Base-by-base conservation (phyloP, 768 basidiomycete genomes). In the Hortiboletus flavorubellus region DNA sequence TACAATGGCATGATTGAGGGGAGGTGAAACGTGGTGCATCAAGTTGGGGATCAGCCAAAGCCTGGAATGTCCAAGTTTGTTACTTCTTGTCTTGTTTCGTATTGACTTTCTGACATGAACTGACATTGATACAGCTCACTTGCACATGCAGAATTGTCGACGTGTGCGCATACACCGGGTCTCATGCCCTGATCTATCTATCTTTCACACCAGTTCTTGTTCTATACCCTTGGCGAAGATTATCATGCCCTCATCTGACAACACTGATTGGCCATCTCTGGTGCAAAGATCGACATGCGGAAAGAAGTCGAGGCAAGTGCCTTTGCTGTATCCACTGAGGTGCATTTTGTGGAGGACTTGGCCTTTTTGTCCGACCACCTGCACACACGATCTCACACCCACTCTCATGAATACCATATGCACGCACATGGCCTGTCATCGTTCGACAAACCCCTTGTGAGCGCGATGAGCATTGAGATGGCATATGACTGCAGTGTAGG, bases 161-260 rank as follows among this genome's bases (percentile, higher is more conserved):
- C 91, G 0, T 83, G 70, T 64, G 84, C 87, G 1, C 75, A 72
- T 5, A 82, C 84, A 1, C 74, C 78, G 0, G 75, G 70, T 2
- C 75, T 91, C 37, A 77, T 90, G 0, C 89, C 92, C 2, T 79
- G 84, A 0, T 78, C 89, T 1, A 78, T 97, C 31, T 95, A 96
- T 69, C 83, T 91, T 16, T 83, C 85, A 0, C 89, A 91, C 60
- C 92, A 95, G 56, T 91, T 96, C 67, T 77, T 85, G 10, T 96
- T 95, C 75, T 79, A 82, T 61, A 79, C 83, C 2, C 78, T 93
- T 1, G 83, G 83, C 12, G 83, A 87, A 58, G 86, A 92, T 62
- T 91, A 92, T 64, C 85, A 91, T 51, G 86, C 89, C 0, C 80
- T 89, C n/a, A 80, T 86, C 37, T 82, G 84, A 35, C 77, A 78